phyloP scores from a whole-genome alignment of 1,284 basidiomycete genomes.

The Bondarzewia mesenterica region DNA sequence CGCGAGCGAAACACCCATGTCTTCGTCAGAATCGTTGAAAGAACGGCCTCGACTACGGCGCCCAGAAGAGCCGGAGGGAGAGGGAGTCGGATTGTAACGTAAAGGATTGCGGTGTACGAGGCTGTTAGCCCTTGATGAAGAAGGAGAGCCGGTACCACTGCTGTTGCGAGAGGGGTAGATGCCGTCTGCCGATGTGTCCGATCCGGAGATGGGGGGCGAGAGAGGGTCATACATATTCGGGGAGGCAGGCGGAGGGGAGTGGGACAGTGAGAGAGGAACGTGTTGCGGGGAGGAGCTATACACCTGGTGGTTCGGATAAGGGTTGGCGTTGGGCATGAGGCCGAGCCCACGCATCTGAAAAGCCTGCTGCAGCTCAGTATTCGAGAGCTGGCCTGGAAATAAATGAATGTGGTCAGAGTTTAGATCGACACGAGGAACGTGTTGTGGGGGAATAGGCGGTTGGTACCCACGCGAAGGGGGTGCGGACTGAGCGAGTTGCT shows the following conservation, averaged over 20 bases:
- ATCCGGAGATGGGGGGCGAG: slow-evolving; percentile 76
- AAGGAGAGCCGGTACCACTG: slow-evolving; percentile 36
- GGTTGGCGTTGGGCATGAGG: slow-evolving; percentile 16
- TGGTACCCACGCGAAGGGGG: slow-evolving; percentile 19
- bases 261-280: slow-evolving; percentile 41
- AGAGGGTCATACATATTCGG: slow-evolving; percentile 74
- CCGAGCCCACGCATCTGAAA: slow-evolving; percentile 14
- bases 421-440: slow-evolving; percentile 15
- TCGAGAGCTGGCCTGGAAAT: slow-evolving; percentile 13
- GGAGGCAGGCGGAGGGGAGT: slow-evolving; percentile 62
- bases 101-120: slow-evolving; percentile 63
- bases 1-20: slow-evolving; percentile 53
- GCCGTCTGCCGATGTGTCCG: slow-evolving; percentile 75
- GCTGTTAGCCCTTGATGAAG: slow-evolving; percentile 63
- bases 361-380: slow-evolving; percentile 18
- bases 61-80: slow-evolving; percentile 63
- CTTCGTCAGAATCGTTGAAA: slow-evolving; percentile 70
- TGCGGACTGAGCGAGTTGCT: slow-evolving; percentile 16
- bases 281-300: slow-evolving; percentile 42
- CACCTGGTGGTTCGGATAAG: slow-evolving; percentile 21
- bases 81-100: slow-evolving; percentile 70
- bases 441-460: slow-evolving; percentile 6
- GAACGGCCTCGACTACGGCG: slow-evolving; percentile 59
- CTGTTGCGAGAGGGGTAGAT: slow-evolving; percentile 69
- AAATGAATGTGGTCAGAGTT: slow-evolving; percentile 10